Base-by-base conservation (phyloP, 495 filamentous ascomycete genomes). In the Penicillium verhagenii region DNA sequence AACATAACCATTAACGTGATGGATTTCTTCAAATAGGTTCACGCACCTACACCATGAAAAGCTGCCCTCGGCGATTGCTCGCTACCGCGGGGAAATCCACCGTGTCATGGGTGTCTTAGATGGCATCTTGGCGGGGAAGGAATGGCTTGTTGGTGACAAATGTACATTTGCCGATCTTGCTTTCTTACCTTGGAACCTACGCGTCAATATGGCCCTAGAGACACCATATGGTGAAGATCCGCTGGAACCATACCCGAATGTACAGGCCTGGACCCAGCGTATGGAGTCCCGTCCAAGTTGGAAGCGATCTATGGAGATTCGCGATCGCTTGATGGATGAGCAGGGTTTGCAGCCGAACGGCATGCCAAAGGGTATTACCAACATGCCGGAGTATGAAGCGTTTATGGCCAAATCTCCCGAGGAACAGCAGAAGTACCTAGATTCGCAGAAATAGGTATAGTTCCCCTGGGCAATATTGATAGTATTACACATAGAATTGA, bases 61-160 rank as follows among this genome's bases (percentile, higher is more conserved):
- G 66, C 19, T 88, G 18, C 77, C 73, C 11, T 81, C 73, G 26
- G 86, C 82, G 1, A 63, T 80, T 8, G 78, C 83, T 25, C 76
- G 86, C 7, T 90, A 89, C 48, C 21, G 67, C 13, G 79, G 80
- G 7, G 87, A 90, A 66, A 67, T 84, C 14, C 68, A 74, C 11
- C 83, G 86, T 19, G 80, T 90, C 20, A 74, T 77, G 18, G 69
- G 73, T 0, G 85, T 89, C 2, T 58, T 91, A 9, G 75, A 89
- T 45, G 61, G 56, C 1, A 67, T 72, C 19, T 72, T 89, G 11
- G 64, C 66, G 11, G 73, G 66, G 24, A 77, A 81, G 49, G 66
- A 82, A 54, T 87, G 74, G 59, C 70, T 90, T 5, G 86, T 89
- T 6, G 86, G 81, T 1, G 73, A 73, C 20, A 83, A 81, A 59